Percentiles rank a stretch among this genome's conserved stretches.
These are phyloP conservation scores for Aspergillus sp. DNA, from an alignment of 2,329 filamentous ascomycete genomes.

Conservation along the genomic window DNA sequence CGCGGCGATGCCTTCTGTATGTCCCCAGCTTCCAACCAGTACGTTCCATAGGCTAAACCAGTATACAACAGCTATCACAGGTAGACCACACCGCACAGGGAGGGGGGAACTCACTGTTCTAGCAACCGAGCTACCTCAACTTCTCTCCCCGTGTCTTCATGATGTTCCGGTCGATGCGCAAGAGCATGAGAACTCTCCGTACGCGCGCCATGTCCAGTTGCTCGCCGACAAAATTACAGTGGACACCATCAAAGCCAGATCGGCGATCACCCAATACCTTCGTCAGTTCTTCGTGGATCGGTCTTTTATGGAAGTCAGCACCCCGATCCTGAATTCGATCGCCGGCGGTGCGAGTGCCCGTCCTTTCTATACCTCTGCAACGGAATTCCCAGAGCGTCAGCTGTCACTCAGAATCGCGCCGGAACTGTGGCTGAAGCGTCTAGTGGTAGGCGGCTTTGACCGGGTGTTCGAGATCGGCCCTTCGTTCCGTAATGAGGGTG, in stretches of 20 bases:
- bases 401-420: constrained; percentile 86
- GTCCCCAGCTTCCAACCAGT: constrained; percentile 34
- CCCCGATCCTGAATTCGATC: constrained; percentile 77
- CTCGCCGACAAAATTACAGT: constrained; percentile 69
- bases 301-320: constrained; percentile 83
- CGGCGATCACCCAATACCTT: constrained; percentile 71
- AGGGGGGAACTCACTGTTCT: constrained; percentile 76
- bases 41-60: constrained; percentile 14
- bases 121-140: constrained; percentile 65
- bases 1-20: constrained; percentile 82
- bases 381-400: constrained; percentile 69
- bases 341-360: constrained; percentile 87
- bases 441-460: constrained; percentile 86
- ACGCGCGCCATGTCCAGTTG: constrained; percentile 82
- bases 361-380: constrained; percentile 78
- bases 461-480: constrained; percentile 91
- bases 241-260: constrained; percentile 71
- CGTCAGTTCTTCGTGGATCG: constrained; percentile 70
- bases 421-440: constrained; percentile 89
- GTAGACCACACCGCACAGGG: constrained; percentile 66
- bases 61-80: constrained; percentile 60
- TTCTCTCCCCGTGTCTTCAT: constrained; percentile 77
- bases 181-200: constrained; percentile 70
- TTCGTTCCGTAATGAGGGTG: constrained; percentile 88
- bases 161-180: constrained; percentile 70